Base-by-base conservation (phyloP, 805 yeast species). In the Candida succiphila region DNA sequence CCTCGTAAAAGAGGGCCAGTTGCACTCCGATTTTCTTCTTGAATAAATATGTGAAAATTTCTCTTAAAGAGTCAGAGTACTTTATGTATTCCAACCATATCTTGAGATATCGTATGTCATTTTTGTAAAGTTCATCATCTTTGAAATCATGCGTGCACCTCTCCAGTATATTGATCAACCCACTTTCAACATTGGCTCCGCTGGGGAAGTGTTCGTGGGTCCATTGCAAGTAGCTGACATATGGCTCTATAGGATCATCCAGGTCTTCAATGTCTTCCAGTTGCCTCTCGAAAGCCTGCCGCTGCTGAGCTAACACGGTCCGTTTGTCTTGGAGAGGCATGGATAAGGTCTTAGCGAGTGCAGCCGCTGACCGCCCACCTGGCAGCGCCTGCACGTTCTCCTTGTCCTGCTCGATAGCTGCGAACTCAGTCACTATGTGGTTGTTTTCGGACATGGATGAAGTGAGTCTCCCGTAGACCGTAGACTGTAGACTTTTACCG, bases 171-270 rank as follows among this genome's bases (percentile, higher is more conserved):
- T 56, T 60, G 4, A 86, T 54, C 32, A 86, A 60, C 1, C 86
- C 87, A 41, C 84, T 77, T 30, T 77, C 79, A 4, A 65, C 61
- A 4, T 70, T 64, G 23, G 66, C 63, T 0, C 68, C 94, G 26
- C 76, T 74, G 0, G 88, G 84, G 46, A 56, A 77, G 41, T 60
- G 69, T 23, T 66, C 65, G 37, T 69, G 74, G 9, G 74, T 69
- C 94, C 95, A 86, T n/a, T 63, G 51, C 10, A 87, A 62, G 45
- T 84, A 87, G 15, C 78, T 78, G n/a, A 85, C 41, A 52, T 69
- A 86, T 1, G 76, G 72, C 40, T 82, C 85, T 17, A 87, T 51
- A 0, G 96, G 96, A 52, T 88, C 96, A 56, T 87, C 95, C 27
- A 75, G 52, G 13, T 77, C 85, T 2, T 61, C 14, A 3, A 39